Percentiles rank a stretch among this genome's conserved stretches.
Evolutionary conservation across 2,329 filamentous ascomycete species (phyloP).

Genomic region (Fusarium sp.): DNA sequence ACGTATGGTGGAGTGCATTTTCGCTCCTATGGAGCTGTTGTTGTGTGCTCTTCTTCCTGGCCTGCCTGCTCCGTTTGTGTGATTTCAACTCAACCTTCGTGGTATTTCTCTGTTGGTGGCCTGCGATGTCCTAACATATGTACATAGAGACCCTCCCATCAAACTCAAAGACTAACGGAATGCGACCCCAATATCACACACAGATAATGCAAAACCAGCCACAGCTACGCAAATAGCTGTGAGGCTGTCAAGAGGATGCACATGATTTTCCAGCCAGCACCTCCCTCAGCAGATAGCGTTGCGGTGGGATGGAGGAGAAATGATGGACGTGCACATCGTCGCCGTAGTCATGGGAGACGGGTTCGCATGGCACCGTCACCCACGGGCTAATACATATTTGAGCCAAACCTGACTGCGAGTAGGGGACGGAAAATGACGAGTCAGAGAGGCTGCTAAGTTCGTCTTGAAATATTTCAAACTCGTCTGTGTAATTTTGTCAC

Average conservation of each 20-base stretch:
- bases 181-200: constrained; percentile 1
- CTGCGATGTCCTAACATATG: background rate
- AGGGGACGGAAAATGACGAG: background rate
- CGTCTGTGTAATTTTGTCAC: background rate
- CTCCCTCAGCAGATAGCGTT: background rate
- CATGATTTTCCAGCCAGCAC: background rate
- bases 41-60: background rate
- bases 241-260: background rate
- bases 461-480: background rate
- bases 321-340: background rate
- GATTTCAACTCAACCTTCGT: constrained; percentile 1
- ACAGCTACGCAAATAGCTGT: background rate
- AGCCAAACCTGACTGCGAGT: background rate
- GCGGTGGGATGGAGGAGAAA: background rate
- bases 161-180: constrained; percentile 9
- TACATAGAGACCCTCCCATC: background rate
- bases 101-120: background rate
- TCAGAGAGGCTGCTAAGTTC: background rate
- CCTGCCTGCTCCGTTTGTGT: background rate
- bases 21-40: background rate
- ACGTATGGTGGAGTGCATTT: constrained; percentile 36
- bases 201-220: background rate
- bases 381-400: background rate
- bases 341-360: background rate
- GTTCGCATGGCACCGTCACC: background rate